A percentile compares a stretch with the other conserved stretches of the same genome.
These are phyloP conservation scores for Drosera spatulata DNA, from an alignment of 179 eudicot species.

Conservation along the genomic window DNA sequence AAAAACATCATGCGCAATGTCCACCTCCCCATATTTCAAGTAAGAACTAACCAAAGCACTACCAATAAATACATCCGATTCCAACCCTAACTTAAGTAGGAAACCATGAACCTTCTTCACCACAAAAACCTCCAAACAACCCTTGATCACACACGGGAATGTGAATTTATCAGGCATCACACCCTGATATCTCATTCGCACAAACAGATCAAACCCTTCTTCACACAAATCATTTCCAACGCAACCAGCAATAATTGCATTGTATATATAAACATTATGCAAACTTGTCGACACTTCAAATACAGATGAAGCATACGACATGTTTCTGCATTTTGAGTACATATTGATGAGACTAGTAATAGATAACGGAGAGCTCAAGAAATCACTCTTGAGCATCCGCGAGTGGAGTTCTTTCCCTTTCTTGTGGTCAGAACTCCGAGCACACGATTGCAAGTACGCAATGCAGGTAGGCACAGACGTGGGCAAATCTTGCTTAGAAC, in stretches of 20 bases:
- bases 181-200: constrained; percentile 17
- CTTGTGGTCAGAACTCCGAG: constrained; percentile 20
- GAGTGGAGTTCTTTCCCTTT: constrained; percentile 47
- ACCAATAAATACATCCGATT: constrained; percentile 19
- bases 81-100: constrained; percentile 22
- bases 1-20: constrained; percentile 21
- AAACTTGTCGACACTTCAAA: constrained; percentile 18
- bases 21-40: constrained; percentile 24
- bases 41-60: constrained; percentile 33
- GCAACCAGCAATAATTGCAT: constrained; percentile 56
- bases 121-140: constrained; percentile 20
- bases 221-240: constrained; percentile 22
- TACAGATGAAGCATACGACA: constrained; percentile 29
- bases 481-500: background rate
- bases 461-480: constrained; percentile 24
- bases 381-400: constrained; percentile 31
- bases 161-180: constrained; percentile 30
- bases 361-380: constrained; percentile 34
- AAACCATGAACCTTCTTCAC: constrained; percentile 23
- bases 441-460: constrained; percentile 37
- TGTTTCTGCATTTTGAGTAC: constrained; percentile 57
- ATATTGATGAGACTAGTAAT: constrained; percentile 65
- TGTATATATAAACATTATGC: constrained; percentile 42
- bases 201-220: constrained; percentile 17
- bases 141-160: constrained; percentile 31